A percentile compares a stretch with the other conserved stretches of the same genome.
Evolutionary conservation across 306 rosid genomes (phyloP).

Genomic region (Potentilla sterilis): DNA sequence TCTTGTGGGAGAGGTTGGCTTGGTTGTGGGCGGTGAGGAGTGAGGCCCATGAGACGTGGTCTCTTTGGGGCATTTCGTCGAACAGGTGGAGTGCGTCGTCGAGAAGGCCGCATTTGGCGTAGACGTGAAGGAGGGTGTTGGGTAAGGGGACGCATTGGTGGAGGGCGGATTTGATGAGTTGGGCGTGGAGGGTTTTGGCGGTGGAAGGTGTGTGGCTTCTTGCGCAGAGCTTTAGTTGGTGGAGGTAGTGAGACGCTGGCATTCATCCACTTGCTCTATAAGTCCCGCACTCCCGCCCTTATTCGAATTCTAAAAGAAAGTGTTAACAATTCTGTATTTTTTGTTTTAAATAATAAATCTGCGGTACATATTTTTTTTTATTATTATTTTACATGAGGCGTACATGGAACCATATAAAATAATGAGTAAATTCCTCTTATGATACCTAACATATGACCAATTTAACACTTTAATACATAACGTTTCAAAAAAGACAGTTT

Average conservation of each 20-base stretch:
- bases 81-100: slow-evolving; percentile 58
- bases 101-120: slow-evolving; percentile 59
- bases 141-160: slow-evolving; percentile 42
- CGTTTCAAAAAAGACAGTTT: no score
- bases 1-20: slow-evolving; percentile 43
- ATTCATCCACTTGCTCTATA: slow-evolving; percentile 33
- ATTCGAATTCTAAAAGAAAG: no score
- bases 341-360: no score
- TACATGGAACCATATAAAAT: no score
- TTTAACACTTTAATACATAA: no score
- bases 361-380: no score
- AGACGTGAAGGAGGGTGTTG: slow-evolving; percentile 56
- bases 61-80: slow-evolving; percentile 57
- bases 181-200: slow-evolving; percentile 52
- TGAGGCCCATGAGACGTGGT: slow-evolving; percentile 74
- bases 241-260: slow-evolving; percentile 42
- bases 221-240: slow-evolving; percentile 55
- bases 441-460: no score
- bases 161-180: slow-evolving; percentile 55
- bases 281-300: no score
- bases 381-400: no score
- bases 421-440: no score
- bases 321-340: no score
- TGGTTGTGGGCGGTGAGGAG: slow-evolving; percentile 74
- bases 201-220: slow-evolving; percentile 31